Evolutionary conservation across 495 filamentous ascomycete genomes (phyloP).

Genomic region (Podospora anserina): DNA sequence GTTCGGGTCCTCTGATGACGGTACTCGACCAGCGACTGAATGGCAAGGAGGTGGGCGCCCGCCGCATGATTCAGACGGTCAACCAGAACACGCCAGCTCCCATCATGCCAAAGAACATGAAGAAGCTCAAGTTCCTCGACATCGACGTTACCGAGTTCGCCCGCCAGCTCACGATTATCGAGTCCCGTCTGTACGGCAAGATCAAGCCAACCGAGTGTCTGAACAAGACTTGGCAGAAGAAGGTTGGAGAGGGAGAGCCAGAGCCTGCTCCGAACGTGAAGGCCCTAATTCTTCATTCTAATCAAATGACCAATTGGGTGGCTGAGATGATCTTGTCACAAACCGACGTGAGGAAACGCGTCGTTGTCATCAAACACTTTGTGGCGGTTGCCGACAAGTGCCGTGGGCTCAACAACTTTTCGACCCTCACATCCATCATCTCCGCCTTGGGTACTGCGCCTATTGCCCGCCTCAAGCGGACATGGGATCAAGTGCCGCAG

Average conservation of each 20-base stretch:
- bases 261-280: conserved; percentile 95
- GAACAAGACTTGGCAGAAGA: conserved; percentile 98
- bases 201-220: conserved; percentile 93
- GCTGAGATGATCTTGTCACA: conserved; percentile 99
- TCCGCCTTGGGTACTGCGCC: conserved; percentile 91
- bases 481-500: conserved; percentile 90
- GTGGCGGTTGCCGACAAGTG: conserved; percentile 98
- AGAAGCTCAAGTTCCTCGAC: conserved; percentile 97
- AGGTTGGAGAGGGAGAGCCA: conserved; percentile 72
- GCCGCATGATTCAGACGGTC: conserved; percentile 80
- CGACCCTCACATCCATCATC: conserved; percentile 96
- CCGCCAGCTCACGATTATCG: conserved; percentile 93
- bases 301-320: conserved; percentile 98
- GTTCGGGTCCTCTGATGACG: conserved; percentile 72
- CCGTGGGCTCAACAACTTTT: conserved; percentile 90
- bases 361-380: conserved; percentile 98
- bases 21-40: conserved; percentile 81
- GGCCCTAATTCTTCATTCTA: conserved; percentile 92
- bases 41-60: conserved; percentile 83
- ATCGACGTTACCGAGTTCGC: conserved; percentile 96
- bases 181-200: conserved; percentile 90
- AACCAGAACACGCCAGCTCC: conserved; percentile 74
- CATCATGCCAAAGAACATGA: conserved; percentile 98
- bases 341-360: conserved; percentile 87
- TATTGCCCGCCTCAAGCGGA: conserved; percentile 87